phyloP scores from a whole-genome alignment of 805 yeast genomes.

The Hanseniaspora guilliermondii region DNA sequence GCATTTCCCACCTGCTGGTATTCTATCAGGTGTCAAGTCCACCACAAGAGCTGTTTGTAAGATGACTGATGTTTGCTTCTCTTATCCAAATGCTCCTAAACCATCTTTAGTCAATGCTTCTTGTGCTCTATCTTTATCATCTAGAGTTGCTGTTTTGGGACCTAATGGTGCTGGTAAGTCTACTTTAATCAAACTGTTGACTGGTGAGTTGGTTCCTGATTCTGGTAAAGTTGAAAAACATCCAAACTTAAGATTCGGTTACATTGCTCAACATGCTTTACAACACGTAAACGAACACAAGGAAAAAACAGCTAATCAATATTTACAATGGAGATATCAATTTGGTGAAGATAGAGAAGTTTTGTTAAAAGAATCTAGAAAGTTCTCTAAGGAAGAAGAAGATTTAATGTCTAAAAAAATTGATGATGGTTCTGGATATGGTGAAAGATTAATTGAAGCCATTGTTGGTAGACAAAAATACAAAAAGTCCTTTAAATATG shows the following conservation, averaged over 20 bases:
- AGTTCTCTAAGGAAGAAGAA: slow-evolving; percentile 67
- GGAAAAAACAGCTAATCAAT: slow-evolving; percentile 95
- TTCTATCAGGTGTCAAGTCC: slow-evolving; percentile 92
- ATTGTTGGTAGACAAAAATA: slow-evolving; percentile 93
- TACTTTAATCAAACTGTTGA: slow-evolving; percentile 80
- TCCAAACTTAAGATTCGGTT: slow-evolving; percentile 94
- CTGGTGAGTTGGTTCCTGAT: slow-evolving; percentile 81
- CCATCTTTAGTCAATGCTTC: slow-evolving; percentile 72
- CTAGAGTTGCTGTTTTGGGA: slow-evolving; percentile 92
- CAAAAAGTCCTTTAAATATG: slow-evolving; percentile 94
- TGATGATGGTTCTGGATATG: slow-evolving; percentile 76
- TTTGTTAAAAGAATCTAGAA: slow-evolving; percentile 81
- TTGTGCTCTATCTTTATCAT: slow-evolving; percentile 85
- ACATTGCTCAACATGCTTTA: slow-evolving; percentile 96
- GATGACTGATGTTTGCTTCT: slow-evolving; percentile 69
- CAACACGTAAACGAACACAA: slow-evolving; percentile 95
- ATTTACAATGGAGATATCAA: slow-evolving; percentile 94
- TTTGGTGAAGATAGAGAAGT: slow-evolving; percentile 98
- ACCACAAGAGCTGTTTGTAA: slow-evolving; percentile 88
- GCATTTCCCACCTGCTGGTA: slow-evolving; percentile 98
- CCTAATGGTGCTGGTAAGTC: slow-evolving; percentile 99
- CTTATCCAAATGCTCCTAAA: slow-evolving; percentile 79
- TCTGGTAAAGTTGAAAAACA: slow-evolving; percentile 91
- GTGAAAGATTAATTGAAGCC: slow-evolving; percentile 81
- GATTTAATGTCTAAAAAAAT: slow-evolving; percentile 65